Evolutionary conservation across 2,329 filamentous ascomycete species (phyloP).

Genomic region (Pseudomassariella vexata): DNA sequence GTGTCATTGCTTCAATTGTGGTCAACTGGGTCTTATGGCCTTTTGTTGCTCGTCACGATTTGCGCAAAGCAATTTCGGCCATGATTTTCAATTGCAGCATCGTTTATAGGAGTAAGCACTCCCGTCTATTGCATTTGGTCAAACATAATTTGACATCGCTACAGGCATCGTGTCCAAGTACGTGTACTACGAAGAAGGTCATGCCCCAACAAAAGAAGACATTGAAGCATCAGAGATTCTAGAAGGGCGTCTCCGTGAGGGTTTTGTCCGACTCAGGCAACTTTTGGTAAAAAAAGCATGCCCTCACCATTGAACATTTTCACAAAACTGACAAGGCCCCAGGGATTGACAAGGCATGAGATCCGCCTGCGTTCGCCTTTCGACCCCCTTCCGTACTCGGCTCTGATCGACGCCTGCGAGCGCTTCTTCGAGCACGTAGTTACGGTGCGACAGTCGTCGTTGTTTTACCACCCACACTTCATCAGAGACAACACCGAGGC

Average conservation of each 20-base stretch:
- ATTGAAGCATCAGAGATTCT: slow-evolving; percentile 50
- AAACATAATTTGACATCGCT: background rate
- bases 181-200: slow-evolving; percentile 51
- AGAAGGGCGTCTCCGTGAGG: slow-evolving; percentile 54
- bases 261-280: slow-evolving; percentile 52
- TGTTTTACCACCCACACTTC: slow-evolving; percentile 51
- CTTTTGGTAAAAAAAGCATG: slow-evolving; percentile 40
- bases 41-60: slow-evolving; percentile 54
- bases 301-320: too few relatives aligned
- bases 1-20: slow-evolving; percentile 45
- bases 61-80: slow-evolving; percentile 46
- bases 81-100: slow-evolving; percentile 55
- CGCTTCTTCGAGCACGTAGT: slow-evolving; percentile 55
- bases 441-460: slow-evolving; percentile 49
- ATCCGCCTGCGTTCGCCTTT: slow-evolving; percentile 53
- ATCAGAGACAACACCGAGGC: slow-evolving; percentile 44
- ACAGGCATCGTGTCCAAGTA: slow-evolving; percentile 47
- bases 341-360: slow-evolving; percentile 51
- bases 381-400: slow-evolving; percentile 49
- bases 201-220: slow-evolving; percentile 44
- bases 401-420: slow-evolving; percentile 49
- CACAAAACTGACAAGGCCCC: slow-evolving; percentile 9
- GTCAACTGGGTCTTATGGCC: slow-evolving; percentile 58
- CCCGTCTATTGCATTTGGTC: too few relatives aligned
- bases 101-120: slow-evolving; percentile 45